Percentiles rank a stretch among this genome's conserved stretches.
These are phyloP conservation scores for Boletus fagicola DNA, from an alignment of 768 basidiomycete genomes.

Conservation along the genomic window DNA sequence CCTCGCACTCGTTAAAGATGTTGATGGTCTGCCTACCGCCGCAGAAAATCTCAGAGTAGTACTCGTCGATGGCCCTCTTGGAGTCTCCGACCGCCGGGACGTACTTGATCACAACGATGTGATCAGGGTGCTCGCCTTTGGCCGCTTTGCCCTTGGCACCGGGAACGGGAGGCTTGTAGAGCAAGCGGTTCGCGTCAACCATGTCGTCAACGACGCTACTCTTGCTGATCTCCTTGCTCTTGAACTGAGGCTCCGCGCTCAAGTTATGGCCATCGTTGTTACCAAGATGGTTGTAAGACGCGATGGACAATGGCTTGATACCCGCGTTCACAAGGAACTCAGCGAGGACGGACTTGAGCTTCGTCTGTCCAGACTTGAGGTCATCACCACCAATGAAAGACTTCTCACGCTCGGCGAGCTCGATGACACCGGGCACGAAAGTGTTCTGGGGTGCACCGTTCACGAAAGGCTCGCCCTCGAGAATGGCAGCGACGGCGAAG, in stretches of 20 bases:
- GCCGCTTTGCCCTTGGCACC: slow-evolving; percentile 52
- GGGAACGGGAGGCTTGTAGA: slow-evolving; percentile 82
- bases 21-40: slow-evolving; percentile 93
- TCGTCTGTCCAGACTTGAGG: slow-evolving; percentile 97
- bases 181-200: slow-evolving; percentile 85
- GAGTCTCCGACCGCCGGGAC: slow-evolving; percentile 97
- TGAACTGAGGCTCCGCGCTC: slow-evolving; percentile 89
- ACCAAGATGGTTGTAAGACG: slow-evolving; percentile 98
- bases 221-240: slow-evolving; percentile 98
- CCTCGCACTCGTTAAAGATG: slow-evolving; percentile 98
- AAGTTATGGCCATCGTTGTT: slow-evolving; percentile 97
- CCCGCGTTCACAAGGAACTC: slow-evolving; percentile 99
- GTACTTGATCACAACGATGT: slow-evolving; percentile 96
- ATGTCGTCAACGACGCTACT: slow-evolving; percentile 97
- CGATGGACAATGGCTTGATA: slow-evolving; percentile 96
- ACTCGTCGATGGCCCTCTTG: slow-evolving; percentile 98
- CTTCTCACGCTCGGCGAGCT: slow-evolving; percentile 83
- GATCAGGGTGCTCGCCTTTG: slow-evolving; percentile 97
- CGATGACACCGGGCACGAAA: slow-evolving; percentile 92
- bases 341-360: slow-evolving; percentile 94
- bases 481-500: slow-evolving; percentile 93
- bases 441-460: slow-evolving; percentile 99
- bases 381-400: slow-evolving; percentile 98
- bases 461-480: slow-evolving; percentile 93
- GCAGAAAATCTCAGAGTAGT: slow-evolving; percentile 97